A percentile compares a stretch with the other conserved stretches of the same genome.
phyloP scores from a whole-genome alignment of 345 rosid species.

The Carallia pectinifolia region DNA sequence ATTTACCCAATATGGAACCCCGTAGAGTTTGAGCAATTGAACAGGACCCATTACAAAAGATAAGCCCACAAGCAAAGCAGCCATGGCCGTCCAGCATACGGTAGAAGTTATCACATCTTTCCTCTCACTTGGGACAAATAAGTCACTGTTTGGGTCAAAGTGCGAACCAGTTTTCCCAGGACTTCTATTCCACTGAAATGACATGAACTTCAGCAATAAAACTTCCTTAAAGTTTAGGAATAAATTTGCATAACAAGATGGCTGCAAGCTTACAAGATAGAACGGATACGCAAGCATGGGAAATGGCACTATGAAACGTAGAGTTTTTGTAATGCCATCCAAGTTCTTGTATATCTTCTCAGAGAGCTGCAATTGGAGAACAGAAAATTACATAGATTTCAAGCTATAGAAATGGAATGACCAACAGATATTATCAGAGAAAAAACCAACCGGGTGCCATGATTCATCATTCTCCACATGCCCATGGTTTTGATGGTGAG shows the following conservation, averaged over 20 bases:
- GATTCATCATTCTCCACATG: conserved; percentile 93
- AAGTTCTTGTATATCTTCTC: conserved; percentile 63
- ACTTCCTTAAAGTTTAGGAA: background rate
- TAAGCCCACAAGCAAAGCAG: conserved; percentile 21
- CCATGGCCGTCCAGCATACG: conserved; percentile 37
- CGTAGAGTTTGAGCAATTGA: conserved; percentile 25
- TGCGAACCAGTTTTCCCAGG: conserved; percentile 52
- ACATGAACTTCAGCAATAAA: conserved; percentile 2
- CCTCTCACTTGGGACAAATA: conserved; percentile 37
- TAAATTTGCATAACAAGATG: background rate
- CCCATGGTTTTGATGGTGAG: conserved; percentile 93
- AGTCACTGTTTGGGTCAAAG: conserved; percentile 37
- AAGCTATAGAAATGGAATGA: too few species aligned
- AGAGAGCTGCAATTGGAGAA: conserved; percentile 46
- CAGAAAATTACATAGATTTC: background rate
- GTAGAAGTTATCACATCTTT: conserved; percentile 40
- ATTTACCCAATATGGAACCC: conserved; percentile 24
- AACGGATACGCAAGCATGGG: conserved; percentile 86
- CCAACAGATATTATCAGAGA: background rate
- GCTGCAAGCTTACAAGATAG: conserved; percentile 57
- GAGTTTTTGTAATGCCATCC: conserved; percentile 41
- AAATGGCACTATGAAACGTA: conserved; percentile 78
- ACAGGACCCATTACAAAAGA: conserved; percentile 28
- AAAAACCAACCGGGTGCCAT: conserved; percentile 68
- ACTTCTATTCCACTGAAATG: conserved; percentile 38